Conservation (phyloP, 179 eudicot species). For the Silene noctiflora region DNA sequence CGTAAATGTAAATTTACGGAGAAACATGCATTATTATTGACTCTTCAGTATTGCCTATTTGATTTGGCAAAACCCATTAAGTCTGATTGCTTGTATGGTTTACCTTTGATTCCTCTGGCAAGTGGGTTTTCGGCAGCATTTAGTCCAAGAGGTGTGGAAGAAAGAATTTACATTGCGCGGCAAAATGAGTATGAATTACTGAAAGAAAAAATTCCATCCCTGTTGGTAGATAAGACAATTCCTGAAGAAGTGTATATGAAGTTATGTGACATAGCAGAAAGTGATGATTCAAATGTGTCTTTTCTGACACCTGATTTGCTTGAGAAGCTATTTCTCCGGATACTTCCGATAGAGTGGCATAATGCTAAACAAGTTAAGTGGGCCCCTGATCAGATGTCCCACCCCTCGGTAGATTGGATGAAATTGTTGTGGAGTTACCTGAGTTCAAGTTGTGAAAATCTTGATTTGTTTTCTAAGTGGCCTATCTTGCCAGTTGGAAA, state of each 20-base stretch:
- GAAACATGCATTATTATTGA: constrained; percentile 58
- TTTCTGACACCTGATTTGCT: constrained; percentile 74
- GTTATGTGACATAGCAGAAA: constrained; percentile 70
- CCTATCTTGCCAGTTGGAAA: constrained; percentile 94
- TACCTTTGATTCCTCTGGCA: constrained; percentile 89
- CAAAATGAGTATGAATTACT: constrained; percentile 85
- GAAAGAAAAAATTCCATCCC: constrained; percentile 69
- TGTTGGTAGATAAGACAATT: constrained; percentile 67
- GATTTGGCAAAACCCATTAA: constrained; percentile 59
- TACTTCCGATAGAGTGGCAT: constrained; percentile 91
- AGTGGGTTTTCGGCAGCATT: constrained; percentile 72
- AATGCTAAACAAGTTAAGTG: constrained; percentile 79
- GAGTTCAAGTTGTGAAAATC: constrained; percentile 63
- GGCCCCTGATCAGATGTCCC: constrained; percentile 69
- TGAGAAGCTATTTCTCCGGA: constrained; percentile 67
- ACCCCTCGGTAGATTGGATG: constrained; percentile 93
- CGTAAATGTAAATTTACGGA: constrained; percentile 75
- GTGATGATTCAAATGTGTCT: constrained; percentile 72
- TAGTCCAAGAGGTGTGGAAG: constrained; percentile 63
- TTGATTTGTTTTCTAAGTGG: constrained; percentile 82
- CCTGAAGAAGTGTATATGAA: constrained; percentile 63
- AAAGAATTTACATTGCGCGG: constrained; percentile 66
- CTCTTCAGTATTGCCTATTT: constrained; percentile 87
- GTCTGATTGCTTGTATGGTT: constrained; percentile 65
- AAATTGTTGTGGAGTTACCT: constrained; percentile 76